These are phyloP conservation scores for Ceratobasidium sp. DNA, from an alignment of 1,284 basidiomycete species.

Conservation along the genomic window DNA sequence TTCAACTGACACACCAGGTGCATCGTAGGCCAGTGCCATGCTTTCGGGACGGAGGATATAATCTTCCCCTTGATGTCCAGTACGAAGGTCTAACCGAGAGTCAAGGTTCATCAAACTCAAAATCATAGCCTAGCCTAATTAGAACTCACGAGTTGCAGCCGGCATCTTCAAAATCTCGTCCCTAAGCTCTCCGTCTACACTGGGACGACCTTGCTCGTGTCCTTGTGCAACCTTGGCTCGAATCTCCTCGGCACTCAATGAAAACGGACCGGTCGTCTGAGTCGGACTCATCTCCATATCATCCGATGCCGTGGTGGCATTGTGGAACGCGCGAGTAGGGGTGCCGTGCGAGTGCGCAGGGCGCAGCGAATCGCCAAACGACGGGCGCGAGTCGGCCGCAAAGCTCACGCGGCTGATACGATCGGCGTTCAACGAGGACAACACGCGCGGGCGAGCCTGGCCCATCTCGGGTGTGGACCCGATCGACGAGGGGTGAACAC, in stretches of 20 bases:
- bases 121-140: background rate
- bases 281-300: constrained; percentile 67
- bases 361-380: constrained; percentile 49
- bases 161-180: constrained; percentile 49
- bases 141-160: constrained; percentile 48
- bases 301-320: constrained; percentile 57
- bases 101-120: constrained; percentile 47
- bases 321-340: constrained; percentile 69
- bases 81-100: constrained; percentile 16
- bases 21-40: constrained; percentile 56
- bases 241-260: constrained; percentile 77
- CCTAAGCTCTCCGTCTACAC: constrained; percentile 47
- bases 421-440: constrained; percentile 61
- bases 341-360: constrained; percentile 53
- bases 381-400: constrained; percentile 66
- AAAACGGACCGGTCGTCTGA: constrained; percentile 74
- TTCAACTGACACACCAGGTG: constrained; percentile 51
- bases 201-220: constrained; percentile 50
- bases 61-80: constrained; percentile 55
- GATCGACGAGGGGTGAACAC: constrained; percentile 38
- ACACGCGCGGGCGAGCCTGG: constrained; percentile 63
- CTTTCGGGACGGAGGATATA: constrained; percentile 43
- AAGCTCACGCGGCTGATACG: constrained; percentile 77
- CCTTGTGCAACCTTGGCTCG: constrained; percentile 52
- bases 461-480: constrained; percentile 60